Conservation (phyloP, 345 rosid genomes). For the Syzygium grande region DNA sequence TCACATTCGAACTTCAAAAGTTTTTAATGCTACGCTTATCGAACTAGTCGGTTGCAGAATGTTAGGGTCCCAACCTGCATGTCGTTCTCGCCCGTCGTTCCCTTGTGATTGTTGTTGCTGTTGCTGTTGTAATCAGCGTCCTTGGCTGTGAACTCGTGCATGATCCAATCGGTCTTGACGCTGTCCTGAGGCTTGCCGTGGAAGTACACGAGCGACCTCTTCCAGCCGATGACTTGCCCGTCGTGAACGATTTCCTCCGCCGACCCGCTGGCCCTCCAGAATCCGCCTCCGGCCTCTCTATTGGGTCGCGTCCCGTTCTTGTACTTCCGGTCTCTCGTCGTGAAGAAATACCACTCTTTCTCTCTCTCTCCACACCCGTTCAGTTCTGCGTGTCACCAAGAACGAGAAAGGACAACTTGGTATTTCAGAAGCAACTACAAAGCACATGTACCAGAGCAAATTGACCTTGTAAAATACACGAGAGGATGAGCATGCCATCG, state of each 20-base stretch:
- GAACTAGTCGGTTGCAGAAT: not conserved
- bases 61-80: not conserved
- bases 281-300: not conserved
- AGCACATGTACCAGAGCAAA: not conserved
- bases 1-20: not conserved
- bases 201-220: not conserved
- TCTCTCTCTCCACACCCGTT: not conserved
- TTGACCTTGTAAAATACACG: not conserved
- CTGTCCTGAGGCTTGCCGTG: not conserved
- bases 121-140: not conserved
- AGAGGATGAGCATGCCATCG: not conserved
- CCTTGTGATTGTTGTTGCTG: not conserved
- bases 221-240: not conserved
- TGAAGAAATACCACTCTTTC: constrained; percentile 3
- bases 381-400: not conserved
- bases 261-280: not conserved
- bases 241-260: not conserved
- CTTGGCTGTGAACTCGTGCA: not conserved
- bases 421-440: not conserved
- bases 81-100: not conserved
- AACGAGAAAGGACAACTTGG: not conserved
- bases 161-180: not conserved
- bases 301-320: not conserved
- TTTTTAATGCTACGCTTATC: not conserved
- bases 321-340: constrained; percentile 3